Evolutionary conservation across 169 alveolate species (phyloP), one percentile per base, ranked within the genome.

Genomic region (Hepatocystis sp.): DNA sequence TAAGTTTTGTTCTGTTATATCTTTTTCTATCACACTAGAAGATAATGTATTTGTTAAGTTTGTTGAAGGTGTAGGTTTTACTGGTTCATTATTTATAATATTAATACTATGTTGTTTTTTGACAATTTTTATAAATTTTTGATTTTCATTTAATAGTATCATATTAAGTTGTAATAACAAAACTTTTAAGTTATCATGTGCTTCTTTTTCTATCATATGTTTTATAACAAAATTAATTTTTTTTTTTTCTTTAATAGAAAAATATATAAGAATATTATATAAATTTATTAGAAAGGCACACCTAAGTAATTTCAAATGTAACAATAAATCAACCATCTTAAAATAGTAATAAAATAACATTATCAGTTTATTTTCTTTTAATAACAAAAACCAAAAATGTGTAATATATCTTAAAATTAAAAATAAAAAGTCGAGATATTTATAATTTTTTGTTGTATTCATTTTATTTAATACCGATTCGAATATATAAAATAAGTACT

Each of bases 401-500:
- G 89, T 63, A 47, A 81, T 63, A 40, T 81, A 81, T 21, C 89
- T 47, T 25, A 81, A 55, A 49, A 81, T 49, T 7, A 81, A 25
- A 63, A 61, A 81, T 40, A 63, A 51, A 30, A 81, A 81, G 49
- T 81, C 67, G 23, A 81, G 2, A 44, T 81, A 65, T 61, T 56
- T 81, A 51, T 36, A 39, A 63, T 64, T 64, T 11, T 42, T 61
- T 15, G 66, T 55, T 81, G 44, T 25, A 30, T 39, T 25, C 10
- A 81, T 63, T 64, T 64, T 81, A 51, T 63, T 81, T 27, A 25
- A 58, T 27, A 81, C 10, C 34, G 28, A 32, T 19, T 81, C 89
- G 34, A 81, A 81, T 71, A 81, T 64, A 40, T 63, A 81, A 49
- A 81, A 63, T 63, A 81, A 66, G 27, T 81, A 63, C n/a, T 63